Percentiles rank a stretch among this genome's conserved stretches.
phyloP scores from a whole-genome alignment of 2,329 filamentous ascomycete species.

The Aurifilum marmelostoma region DNA sequence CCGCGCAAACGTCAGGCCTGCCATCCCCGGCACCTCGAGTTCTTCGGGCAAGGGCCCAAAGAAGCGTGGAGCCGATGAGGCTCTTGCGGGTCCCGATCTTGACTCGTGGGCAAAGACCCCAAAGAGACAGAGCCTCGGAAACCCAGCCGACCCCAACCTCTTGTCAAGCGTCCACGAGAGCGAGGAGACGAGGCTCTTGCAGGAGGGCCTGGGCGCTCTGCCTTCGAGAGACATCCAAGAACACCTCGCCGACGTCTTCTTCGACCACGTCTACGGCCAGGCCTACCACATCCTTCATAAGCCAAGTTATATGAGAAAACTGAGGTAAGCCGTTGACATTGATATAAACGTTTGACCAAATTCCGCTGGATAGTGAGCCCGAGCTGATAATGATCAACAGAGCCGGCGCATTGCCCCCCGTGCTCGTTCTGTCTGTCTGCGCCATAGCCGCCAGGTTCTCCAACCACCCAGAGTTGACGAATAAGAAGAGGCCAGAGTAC shows the following conservation, averaged over 20 bases:
- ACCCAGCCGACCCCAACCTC: constrained; percentile 54
- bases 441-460: constrained; percentile 96
- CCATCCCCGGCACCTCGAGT: constrained; percentile 60
- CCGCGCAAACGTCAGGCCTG: constrained; percentile 83
- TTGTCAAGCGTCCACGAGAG: constrained; percentile 60
- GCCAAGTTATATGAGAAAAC: constrained; percentile 91
- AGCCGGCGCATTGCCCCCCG: constrained; percentile 80
- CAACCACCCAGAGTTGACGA: constrained; percentile 74
- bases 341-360: no score
- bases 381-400: no score
- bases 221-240: constrained; percentile 88
- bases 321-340: constrained; percentile 57
- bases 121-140: constrained; percentile 52
- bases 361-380: no score
- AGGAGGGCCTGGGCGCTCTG: constrained; percentile 80
- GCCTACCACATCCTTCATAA: constrained; percentile 95
- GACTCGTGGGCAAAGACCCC: constrained; percentile 76
- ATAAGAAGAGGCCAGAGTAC: constrained; percentile 76
- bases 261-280: constrained; percentile 94
- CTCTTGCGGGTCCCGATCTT: constrained; percentile 74
- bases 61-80: constrained; percentile 85
- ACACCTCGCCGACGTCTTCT: constrained; percentile 91
- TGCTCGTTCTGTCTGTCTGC: constrained; percentile 90
- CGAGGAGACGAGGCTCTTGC: constrained; percentile 76
- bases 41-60: constrained; percentile 62